Base-by-base conservation (phyloP, 225 moss, liverwort and hornwort genomes). In the Thuidium tamariscinum region DNA sequence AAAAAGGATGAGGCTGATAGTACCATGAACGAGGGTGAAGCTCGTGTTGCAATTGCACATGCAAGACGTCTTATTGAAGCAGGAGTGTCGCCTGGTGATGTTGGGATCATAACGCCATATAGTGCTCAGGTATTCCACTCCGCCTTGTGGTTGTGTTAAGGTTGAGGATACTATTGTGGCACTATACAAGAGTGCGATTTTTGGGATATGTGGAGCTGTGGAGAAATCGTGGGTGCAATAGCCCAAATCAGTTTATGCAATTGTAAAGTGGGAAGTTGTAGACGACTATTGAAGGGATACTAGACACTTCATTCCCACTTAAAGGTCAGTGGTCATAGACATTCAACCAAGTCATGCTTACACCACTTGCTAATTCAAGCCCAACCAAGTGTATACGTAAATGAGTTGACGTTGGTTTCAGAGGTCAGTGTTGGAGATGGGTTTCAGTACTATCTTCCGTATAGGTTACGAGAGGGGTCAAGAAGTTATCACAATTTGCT, bases 71-170 rank as follows among this genome's bases (percentile, higher is more conserved):
- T 98, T 55, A 88, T 98, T 84, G 95, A 96, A 79, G 91, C 92
- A 76, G 95, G 98, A 88, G 94, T 98, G 69, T 85, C 92, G 89
- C 91, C 96, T 86, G 85, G 88, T 69, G 95, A 96, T 79, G 91
- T 98, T 84, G 98, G 98, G 67, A 95, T 98, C 88, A 98, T 98
- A 88, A 96, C 98, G 68, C 98, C 98, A 42, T 98, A 98, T 57
- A 91, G 93, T 41, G 98, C 96, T 77, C 98, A 98, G 96, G 96
- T 96, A 57, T 88, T 88, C 54, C 78, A 70, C 74, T 77, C 68
- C 37, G 27, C 81, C 37, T 88, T 79, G 30, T 52, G 49, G 41
- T 75, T 69, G 52, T 82, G 51, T 90, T 57, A 11, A 4, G 29
- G 12, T 75, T 21, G 51, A 74, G 59, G 12, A 34, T 56, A 49